Base-by-base conservation (phyloP, 2,329 filamentous ascomycete genomes). In the Cladophialophora bantiana region DNA sequence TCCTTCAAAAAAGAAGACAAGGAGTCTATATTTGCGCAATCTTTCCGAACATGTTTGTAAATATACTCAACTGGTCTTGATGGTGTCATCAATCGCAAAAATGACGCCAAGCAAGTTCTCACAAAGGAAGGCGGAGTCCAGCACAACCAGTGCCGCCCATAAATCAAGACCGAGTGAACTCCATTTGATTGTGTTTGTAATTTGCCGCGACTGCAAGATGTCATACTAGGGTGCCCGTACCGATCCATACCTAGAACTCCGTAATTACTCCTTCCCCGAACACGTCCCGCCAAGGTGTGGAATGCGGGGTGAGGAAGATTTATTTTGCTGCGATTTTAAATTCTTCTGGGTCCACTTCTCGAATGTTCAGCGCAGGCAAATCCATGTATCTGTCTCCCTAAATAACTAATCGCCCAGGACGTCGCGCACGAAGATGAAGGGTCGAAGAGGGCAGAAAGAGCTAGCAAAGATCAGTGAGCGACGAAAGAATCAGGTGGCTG, bases 371-470 rank as follows among this genome's bases (percentile, higher is more conserved):
- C 34, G 31, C 52, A 55, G 31, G 10, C 26, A 7, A 10, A 26
- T 10, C 7, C 45, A 50, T 26, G 15, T 18, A 26, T 50, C 7
- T 12, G 7, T 50, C 7, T 26, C 7, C 2, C 26, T 12, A n/a
- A 20, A 10, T 18, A 5, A 9, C 12, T 3, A 5, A 55, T 15
- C 9, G 31, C 13, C 31, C 10, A 59, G 31, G 15, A 68, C 66
- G 66, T 53, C 58, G 32, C 36, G 59, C 48, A 68, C 66, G 10
- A 68, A 63, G 53, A 13, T 55, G 4, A 32, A 13, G 20, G 54
- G 53, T 18, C 54, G 63, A 13, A 63, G 56, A 55, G 18, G 31
- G 26, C 26, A 26, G 26, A 26, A 26, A 26, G 26, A 3, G 26
- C 26, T 3, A 26, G 26, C 26, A 26, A 26, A 26, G 26, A 26